Evolutionary conservation across 129 eudicot genomes (phyloP).

Genomic region (Dittrichia graveolens): DNA sequence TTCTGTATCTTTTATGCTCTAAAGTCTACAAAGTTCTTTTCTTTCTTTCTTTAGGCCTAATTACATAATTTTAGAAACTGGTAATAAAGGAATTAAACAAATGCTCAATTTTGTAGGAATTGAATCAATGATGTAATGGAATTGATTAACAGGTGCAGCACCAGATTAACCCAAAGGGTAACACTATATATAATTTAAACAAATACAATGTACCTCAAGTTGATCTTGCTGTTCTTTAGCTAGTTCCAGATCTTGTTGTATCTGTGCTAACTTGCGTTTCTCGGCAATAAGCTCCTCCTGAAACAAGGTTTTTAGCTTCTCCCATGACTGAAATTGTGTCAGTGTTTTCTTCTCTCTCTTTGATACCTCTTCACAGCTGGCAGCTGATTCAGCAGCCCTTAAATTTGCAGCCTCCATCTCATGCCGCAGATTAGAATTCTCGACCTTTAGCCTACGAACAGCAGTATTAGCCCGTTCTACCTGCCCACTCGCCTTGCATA

Average conservation of each 20-base stretch:
- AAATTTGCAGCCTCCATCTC: conserved; percentile 88
- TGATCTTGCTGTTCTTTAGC: conserved; percentile 60
- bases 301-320: conserved; percentile 65
- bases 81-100: background rate
- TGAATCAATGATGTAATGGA: background rate
- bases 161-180: too few species aligned
- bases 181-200: too few species aligned
- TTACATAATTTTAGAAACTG: background rate
- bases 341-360: conserved; percentile 83
- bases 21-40: background rate
- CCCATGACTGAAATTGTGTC: conserved; percentile 85
- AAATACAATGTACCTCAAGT: conserved; percentile 61
- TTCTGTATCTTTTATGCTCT: background rate
- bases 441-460: conserved; percentile 75
- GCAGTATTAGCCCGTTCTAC: conserved; percentile 87
- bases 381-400: conserved; percentile 80
- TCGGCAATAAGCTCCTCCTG: conserved; percentile 85
- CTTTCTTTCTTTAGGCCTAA: background rate
- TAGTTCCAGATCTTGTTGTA: conserved; percentile 55
- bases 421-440: conserved; percentile 57
- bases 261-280: conserved; percentile 50
- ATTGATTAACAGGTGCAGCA: background rate
- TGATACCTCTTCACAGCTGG: conserved; percentile 78
- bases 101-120: background rate
- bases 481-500: conserved; percentile 87